These are phyloP conservation scores for Lactarius quietus DNA, from an alignment of 768 basidiomycete species.

Conservation along the genomic window DNA sequence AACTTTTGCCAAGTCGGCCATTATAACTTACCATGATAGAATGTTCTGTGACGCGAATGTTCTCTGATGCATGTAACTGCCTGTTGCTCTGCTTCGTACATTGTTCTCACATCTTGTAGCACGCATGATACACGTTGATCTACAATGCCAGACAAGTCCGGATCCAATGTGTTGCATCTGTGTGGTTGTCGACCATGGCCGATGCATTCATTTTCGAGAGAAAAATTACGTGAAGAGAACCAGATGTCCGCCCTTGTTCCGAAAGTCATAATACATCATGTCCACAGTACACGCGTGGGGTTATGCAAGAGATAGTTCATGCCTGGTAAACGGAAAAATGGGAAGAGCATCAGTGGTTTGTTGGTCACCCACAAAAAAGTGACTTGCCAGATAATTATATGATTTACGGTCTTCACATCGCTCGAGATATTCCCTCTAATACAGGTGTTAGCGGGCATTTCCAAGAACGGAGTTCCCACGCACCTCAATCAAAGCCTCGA, in stretches of 20 bases:
- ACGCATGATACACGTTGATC: not conserved
- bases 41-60: too few relatives aligned
- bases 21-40: too few relatives aligned
- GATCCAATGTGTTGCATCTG: not conserved
- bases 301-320: slow-evolving; percentile 21
- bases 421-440: slow-evolving; percentile 90
- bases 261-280: slow-evolving; percentile 10
- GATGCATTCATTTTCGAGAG: not conserved
- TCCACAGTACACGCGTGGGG: slow-evolving; percentile 11
- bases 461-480: slow-evolving; percentile 28
- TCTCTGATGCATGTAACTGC: too few relatives aligned
- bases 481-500: slow-evolving; percentile 92
- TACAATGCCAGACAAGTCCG: not conserved
- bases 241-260: not conserved
- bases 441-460: not conserved
- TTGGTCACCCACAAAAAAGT: not conserved
- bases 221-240: not conserved
- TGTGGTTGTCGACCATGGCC: not conserved
- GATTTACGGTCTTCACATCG: slow-evolving; percentile 84
- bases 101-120: not conserved
- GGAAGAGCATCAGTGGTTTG: not conserved
- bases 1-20: too few relatives aligned
- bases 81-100: too few relatives aligned
- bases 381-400: slow-evolving; percentile 70
- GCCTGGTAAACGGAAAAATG: slow-evolving; percentile 3